Evolutionary conservation across 768 basidiomycete species (phyloP).

Genomic region (Myochromella boudieri): DNA sequence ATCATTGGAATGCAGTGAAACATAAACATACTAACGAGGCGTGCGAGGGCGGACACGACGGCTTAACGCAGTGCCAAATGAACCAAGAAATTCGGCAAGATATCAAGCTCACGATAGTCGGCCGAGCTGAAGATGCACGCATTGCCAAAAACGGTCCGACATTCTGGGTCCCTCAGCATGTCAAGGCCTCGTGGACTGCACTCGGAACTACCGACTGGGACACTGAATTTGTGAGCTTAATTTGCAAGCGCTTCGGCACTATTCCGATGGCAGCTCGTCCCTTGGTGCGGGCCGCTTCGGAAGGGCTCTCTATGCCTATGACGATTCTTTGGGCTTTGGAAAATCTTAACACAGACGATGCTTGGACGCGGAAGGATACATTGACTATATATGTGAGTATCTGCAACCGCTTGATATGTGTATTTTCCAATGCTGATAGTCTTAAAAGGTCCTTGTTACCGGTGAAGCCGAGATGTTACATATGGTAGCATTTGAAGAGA

Average conservation of each 20-base stretch:
- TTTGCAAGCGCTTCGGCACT: constrained; percentile 7
- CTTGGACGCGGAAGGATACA: constrained; percentile 18
- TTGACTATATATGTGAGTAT: constrained; percentile 23
- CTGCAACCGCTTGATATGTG: too few species aligned
- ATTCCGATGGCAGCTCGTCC: constrained; percentile 10
- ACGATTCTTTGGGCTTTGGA: constrained; percentile 25
- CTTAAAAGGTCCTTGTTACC: constrained; percentile 27
- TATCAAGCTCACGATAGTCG: constrained; percentile 12
- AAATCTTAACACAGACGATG: constrained; percentile 13
- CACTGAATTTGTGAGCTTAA: constrained; percentile 19
- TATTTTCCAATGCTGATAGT: too few species aligned
- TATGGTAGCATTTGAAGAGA: constrained; percentile 29
- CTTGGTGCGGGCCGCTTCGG: constrained; percentile 25
- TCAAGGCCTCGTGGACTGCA: constrained; percentile 23
- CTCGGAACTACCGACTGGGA: constrained; percentile 25
- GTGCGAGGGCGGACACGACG: constrained; percentile 21
- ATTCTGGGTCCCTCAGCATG: constrained; percentile 32
- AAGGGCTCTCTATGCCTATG: constrained; percentile 24
- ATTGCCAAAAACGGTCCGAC: too few species aligned
- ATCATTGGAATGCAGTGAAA: constrained; percentile 21
- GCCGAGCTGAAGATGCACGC: too few species aligned
- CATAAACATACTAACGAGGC: constrained; percentile 16
- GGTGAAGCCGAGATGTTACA: constrained; percentile 20
- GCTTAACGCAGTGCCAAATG: constrained; percentile 24
- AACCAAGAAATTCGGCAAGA: constrained; percentile 21